phyloP scores from a whole-genome alignment of 768 basidiomycete species.

The Mycena haematopus region DNA sequence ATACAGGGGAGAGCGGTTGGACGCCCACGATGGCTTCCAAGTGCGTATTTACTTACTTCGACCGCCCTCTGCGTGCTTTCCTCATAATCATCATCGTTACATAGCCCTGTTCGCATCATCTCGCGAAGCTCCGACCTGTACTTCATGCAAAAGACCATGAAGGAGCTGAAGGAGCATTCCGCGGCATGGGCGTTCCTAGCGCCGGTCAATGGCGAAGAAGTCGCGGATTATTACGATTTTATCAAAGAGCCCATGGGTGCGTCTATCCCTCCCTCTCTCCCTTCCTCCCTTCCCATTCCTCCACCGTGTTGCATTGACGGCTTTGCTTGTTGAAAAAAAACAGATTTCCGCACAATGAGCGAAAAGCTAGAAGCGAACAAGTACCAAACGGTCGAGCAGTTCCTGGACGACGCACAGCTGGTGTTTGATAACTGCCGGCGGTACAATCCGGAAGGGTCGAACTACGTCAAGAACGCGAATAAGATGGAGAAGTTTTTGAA shows the following conservation, averaged over 20 bases:
- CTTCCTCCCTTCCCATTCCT: neutral
- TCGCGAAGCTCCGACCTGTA: slow-evolving; percentile 61
- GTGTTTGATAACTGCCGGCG: slow-evolving; percentile 88
- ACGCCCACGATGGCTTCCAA: slow-evolving; percentile 78
- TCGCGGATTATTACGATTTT: slow-evolving; percentile 88
- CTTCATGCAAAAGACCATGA: slow-evolving; percentile 78
- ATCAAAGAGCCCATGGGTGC: slow-evolving; percentile 93
- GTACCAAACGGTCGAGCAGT: slow-evolving; percentile 76
- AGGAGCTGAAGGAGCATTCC: slow-evolving; percentile 78
- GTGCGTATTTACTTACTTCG: slow-evolving; percentile 56
- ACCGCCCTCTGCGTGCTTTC: neutral
- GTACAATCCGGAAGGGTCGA: slow-evolving; percentile 84
- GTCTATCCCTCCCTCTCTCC: slow-evolving; percentile 33
- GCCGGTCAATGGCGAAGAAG: slow-evolving; percentile 82
- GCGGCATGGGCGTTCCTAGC: slow-evolving; percentile 87
- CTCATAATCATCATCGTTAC: slow-evolving; percentile 8
- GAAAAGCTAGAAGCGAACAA: slow-evolving; percentile 89
- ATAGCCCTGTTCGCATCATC: slow-evolving; percentile 43
- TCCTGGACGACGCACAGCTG: slow-evolving; percentile 80
- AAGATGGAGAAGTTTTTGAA: slow-evolving; percentile 82
- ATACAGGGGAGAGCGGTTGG: slow-evolving; percentile 91
- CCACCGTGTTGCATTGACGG: neutral
- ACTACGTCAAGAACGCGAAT: slow-evolving; percentile 85
- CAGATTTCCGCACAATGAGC: slow-evolving; percentile 89
- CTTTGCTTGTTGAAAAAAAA: neutral